Evolutionary conservation across 164 flowering plant genomes (phyloP), one percentile per base, ranked within the genome.

Genomic region (Vitis amurensis): DNA sequence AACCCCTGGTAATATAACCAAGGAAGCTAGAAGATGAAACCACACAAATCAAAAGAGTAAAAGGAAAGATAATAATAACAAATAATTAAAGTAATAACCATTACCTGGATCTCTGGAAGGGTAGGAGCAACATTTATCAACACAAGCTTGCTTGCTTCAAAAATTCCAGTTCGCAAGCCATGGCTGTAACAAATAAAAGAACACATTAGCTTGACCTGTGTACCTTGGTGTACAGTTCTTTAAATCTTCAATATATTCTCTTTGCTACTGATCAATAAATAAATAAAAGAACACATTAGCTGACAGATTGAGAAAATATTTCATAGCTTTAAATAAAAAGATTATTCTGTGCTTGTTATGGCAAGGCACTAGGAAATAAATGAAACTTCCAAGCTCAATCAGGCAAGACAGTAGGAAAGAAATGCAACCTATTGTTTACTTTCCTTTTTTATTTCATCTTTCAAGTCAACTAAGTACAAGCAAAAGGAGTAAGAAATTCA

Each of bases 81-180:
- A 65, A 29, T 63, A 3, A 74, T 12, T 10, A 19, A 6, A 64
- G 23, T 13, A 69, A 27, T 53, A 50, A 50, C 8, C 7, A 50
- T 66, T 76, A 95, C 99, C 94, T 96, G 99, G 67, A 96, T 65
- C n/a, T 90, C 99, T 29, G 95, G 92, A 53, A 93, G 84, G 9
- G 80, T 82, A 16, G 99, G 99, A 59, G 98, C 97, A 73, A 93
- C 76, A 80, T 90, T 91, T 63, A 91, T 74, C 60, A 96, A 69
- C 37, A 93, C 78, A 76, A 91, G 87, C 72, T 87, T 96, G 84
- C 85, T 89, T 64, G 91, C 98, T 83, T 96, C 99, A 78, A 87
- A 91, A 62, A 96, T 90, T 81, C 99, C 99, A 81, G 99, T 96
- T 62, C 99, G 84, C 84, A 96, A 74, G 37, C 98, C 99, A 85